Conservation (phyloP, 192 early-diverging fungal genomes). For the Linnemannia schmuckeri region DNA sequence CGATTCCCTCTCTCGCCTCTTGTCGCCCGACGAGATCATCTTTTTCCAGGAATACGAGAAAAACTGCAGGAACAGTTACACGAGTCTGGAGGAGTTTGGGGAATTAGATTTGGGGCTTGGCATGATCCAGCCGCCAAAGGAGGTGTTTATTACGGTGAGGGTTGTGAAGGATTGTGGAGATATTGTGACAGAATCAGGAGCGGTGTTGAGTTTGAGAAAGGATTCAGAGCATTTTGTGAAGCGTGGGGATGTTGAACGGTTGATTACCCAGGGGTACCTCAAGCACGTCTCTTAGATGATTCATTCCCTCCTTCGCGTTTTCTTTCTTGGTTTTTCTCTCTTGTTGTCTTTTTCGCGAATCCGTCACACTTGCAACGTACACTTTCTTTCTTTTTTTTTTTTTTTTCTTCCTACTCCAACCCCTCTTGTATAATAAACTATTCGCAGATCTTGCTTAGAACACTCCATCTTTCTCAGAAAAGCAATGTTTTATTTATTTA, state of each 20-base stretch:
- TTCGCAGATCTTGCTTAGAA: too few species aligned
- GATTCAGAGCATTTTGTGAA: slow-evolving; percentile 90
- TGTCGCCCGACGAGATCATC: slow-evolving; percentile 68
- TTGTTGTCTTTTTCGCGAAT: background rate
- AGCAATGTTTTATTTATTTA: too few species aligned
- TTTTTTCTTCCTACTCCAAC: too few species aligned
- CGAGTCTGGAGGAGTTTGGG: slow-evolving; percentile 60
- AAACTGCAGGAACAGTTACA: slow-evolving; percentile 73
- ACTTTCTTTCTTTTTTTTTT: too few species aligned
- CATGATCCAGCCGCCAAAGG: slow-evolving; percentile 86
- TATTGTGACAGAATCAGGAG: slow-evolving; percentile 88
- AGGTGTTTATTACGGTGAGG: slow-evolving; percentile 92
- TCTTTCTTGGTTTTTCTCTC: too few species aligned
- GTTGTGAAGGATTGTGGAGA: slow-evolving; percentile 92
- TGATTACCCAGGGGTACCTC: slow-evolving; percentile 89
- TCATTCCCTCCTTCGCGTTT: background rate
- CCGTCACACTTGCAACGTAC: too few species aligned
- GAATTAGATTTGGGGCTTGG: slow-evolving; percentile 81
- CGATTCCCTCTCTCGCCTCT: slow-evolving; percentile 20
- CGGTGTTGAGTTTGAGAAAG: slow-evolving; percentile 75
- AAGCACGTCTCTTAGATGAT: slow-evolving; percentile 70
- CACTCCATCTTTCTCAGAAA: too few species aligned
- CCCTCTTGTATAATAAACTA: too few species aligned
- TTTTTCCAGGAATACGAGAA: slow-evolving; percentile 76
- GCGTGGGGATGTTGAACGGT: slow-evolving; percentile 89